Evolutionary conservation across 2,329 filamentous ascomycete species (phyloP).

Genomic region (Penicillium sp.): DNA sequence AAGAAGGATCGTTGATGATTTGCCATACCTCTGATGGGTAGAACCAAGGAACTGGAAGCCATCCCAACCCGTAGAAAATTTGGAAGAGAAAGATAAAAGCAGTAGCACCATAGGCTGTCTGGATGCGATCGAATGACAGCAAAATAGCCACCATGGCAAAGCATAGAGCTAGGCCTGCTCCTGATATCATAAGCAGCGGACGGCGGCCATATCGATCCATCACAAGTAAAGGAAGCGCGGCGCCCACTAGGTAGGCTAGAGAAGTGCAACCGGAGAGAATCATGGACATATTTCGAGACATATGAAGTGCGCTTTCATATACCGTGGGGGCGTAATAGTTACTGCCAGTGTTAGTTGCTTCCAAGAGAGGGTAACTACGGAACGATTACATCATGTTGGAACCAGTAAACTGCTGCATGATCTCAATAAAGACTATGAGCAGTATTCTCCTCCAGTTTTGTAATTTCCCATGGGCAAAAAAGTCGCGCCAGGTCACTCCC

Average conservation of each 20-base stretch:
- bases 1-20: too few species aligned
- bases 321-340: constrained; percentile 45
- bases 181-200: constrained; percentile 42
- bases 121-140: constrained; percentile 33
- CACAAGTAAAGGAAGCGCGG: constrained; percentile 43
- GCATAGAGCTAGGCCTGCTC: constrained; percentile 45
- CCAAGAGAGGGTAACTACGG: neutral
- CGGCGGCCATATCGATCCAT: constrained; percentile 48
- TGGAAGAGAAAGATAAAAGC: constrained; percentile 52
- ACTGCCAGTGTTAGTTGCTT: neutral
- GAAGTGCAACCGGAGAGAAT: constrained; percentile 54
- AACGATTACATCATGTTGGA: constrained; percentile 33
- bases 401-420: constrained; percentile 40
- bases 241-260: constrained; percentile 44
- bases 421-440: constrained; percentile 33
- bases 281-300: constrained; percentile 52
- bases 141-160: constrained; percentile 46
- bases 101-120: constrained; percentile 43
- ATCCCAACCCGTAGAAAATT: constrained; percentile 49
- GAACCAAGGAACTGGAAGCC: constrained; percentile 63
- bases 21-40: constrained; percentile 51
- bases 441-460: constrained; percentile 35
- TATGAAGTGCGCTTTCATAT: constrained; percentile 40
- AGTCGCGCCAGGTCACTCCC: constrained; percentile 37
- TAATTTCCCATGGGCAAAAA: constrained; percentile 32